phyloP scores from a whole-genome alignment of 495 filamentous ascomycete genomes.

The Bacidia rubella region DNA sequence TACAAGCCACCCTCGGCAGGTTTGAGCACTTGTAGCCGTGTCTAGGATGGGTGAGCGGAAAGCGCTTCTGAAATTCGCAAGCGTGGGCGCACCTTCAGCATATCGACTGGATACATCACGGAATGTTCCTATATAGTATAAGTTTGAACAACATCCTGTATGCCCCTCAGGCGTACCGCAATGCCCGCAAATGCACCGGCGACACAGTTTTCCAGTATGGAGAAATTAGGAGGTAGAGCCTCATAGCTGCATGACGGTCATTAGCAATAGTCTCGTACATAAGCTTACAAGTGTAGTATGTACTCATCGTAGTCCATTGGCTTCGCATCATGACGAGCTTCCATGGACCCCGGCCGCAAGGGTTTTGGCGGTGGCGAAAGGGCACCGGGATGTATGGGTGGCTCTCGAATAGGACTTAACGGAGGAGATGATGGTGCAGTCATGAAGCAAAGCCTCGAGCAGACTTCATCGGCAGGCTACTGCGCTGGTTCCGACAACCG shows the following conservation, averaged over 20 bases:
- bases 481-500: neutral
- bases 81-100: conserved; percentile 61
- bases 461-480: neutral
- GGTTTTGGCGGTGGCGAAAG: conserved; percentile 11
- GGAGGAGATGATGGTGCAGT: conserved; percentile 1
- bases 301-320: conserved; percentile 5
- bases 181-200: conserved; percentile 97
- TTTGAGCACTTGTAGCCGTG: conserved; percentile 92
- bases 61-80: conserved; percentile 19
- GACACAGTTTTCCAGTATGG: conserved; percentile 62
- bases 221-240: conserved; percentile 55
- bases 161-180: conserved; percentile 47
- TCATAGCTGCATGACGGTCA: conserved; percentile 39
- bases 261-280: neutral
- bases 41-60: conserved; percentile 39
- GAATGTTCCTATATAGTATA: conserved; percentile 52
- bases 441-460: neutral
- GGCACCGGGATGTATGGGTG: neutral
- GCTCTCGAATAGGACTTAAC: neutral
- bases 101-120: conserved; percentile 96
- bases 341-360: conserved; percentile 19
- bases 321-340: conserved; percentile 20
- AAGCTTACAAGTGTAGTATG: neutral
- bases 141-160: conserved; percentile 3
- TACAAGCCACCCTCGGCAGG: conserved; percentile 76